Percentiles rank a stretch among this genome's conserved stretches.
Evolutionary conservation across 257 asterid genomes (phyloP).

Genomic region (Datura wrightii): DNA sequence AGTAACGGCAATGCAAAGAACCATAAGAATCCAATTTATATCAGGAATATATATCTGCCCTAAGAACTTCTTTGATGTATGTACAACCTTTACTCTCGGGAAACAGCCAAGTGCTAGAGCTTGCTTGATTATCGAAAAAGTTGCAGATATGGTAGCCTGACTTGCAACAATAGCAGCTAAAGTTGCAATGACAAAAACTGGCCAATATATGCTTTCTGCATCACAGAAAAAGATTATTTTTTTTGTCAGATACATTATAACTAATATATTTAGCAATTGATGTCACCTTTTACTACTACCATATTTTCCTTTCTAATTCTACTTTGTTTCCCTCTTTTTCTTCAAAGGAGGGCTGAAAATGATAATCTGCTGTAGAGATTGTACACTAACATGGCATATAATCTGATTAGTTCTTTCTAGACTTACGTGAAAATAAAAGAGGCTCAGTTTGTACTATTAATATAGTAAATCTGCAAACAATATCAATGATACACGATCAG

Average conservation of each 20-base stretch:
- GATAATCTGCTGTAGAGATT: not conserved
- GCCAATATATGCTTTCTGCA: constrained; percentile 91
- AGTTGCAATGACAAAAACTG: constrained; percentile 86
- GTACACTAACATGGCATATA: not conserved
- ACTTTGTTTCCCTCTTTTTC: constrained; percentile 15
- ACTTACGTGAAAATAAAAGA: not conserved
- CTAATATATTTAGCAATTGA: constrained; percentile 16
- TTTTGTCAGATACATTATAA: constrained; percentile 11
- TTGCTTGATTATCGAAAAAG: constrained; percentile 95
- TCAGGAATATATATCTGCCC: constrained; percentile 96
- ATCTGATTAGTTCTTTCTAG: not conserved
- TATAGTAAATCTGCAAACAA: not conserved
- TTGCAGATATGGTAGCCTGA: constrained; percentile 96
- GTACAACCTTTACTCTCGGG: constrained; percentile 95
- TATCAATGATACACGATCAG: constrained; percentile 6
- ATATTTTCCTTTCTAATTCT: not conserved
- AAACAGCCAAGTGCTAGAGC: constrained; percentile 96
- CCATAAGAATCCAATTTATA: constrained; percentile 94
- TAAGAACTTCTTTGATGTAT: constrained; percentile 85
- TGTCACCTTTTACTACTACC: not conserved
- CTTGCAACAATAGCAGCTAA: constrained; percentile 96
- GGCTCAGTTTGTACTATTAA: not conserved
- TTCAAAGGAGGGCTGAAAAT: constrained; percentile 6
- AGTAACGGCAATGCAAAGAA: constrained; percentile 94
- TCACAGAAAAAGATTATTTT: not conserved